A percentile compares a stretch with the other conserved stretches of the same genome.
Conservation (phyloP, 805 yeast genomes). For the Ogataea philodendri region DNA sequence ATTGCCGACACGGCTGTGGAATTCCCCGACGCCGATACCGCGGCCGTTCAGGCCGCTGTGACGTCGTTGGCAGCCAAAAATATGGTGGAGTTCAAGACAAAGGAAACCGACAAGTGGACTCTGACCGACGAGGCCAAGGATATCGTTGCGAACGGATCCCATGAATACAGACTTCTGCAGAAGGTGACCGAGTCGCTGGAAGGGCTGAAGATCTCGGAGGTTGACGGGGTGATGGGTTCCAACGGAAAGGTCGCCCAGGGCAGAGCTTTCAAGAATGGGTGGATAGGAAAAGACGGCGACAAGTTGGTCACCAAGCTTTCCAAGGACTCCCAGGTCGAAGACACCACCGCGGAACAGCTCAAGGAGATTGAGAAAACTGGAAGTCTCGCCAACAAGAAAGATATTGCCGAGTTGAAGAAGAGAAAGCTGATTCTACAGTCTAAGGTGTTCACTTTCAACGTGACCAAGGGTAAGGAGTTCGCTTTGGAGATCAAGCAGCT, state of each 20-base stretch:
- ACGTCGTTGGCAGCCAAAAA: constrained; percentile 81
- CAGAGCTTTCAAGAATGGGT: constrained; percentile 94
- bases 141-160: constrained; percentile 79
- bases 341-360: constrained; percentile 65
- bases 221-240: constrained; percentile 67
- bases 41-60: constrained; percentile 74
- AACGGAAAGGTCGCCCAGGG: constrained; percentile 94
- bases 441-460: constrained; percentile 71
- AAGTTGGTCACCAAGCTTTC: constrained; percentile 62
- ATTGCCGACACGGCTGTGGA: constrained; percentile 67
- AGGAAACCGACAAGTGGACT: constrained; percentile 73
- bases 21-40: constrained; percentile 65
- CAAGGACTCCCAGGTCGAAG: constrained; percentile 51
- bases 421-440: constrained; percentile 77
- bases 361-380: constrained; percentile 56
- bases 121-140: constrained; percentile 81
- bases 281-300: constrained; percentile 90
- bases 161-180: constrained; percentile 76
- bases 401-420: constrained; percentile 82
- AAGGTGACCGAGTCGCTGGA: constrained; percentile 74
- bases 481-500: constrained; percentile 73
- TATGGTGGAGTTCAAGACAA: constrained; percentile 70
- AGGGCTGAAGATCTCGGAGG: constrained; percentile 79
- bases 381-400: constrained; percentile 55
- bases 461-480: constrained; percentile 81